A percentile compares a stretch with the other conserved stretches of the same genome.
Conservation (phyloP, 139 green algal genomes). For the Mesostigma viride region DNA sequence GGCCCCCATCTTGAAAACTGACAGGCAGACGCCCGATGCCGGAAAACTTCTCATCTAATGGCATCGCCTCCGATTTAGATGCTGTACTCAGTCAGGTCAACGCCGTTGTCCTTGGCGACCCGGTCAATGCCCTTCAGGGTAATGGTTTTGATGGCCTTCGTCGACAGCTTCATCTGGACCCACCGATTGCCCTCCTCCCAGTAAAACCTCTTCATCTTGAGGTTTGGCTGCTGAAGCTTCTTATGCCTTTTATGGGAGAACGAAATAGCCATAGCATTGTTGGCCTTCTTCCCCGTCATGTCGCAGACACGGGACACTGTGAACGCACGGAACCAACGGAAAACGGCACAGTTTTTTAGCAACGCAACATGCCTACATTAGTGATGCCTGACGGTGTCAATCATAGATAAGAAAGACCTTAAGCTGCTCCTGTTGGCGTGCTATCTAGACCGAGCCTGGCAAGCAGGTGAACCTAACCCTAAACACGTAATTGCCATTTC, state of each 20-base stretch:
- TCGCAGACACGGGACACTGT: conserved; percentile 51
- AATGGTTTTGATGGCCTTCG: conserved; percentile 40
- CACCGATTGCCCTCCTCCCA: conserved; percentile 79
- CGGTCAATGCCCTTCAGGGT: conserved; percentile 80
- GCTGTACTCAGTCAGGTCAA: conserved; percentile 40
- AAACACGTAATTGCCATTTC: too few relatives aligned
- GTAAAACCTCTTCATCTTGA: conserved; percentile 73
- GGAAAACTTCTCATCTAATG: too few relatives aligned
- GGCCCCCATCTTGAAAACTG: too few relatives aligned
- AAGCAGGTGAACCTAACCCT: too few relatives aligned
- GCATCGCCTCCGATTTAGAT: too few relatives aligned
- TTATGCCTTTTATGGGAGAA: conserved; percentile 96
- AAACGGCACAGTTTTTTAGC: too few relatives aligned
- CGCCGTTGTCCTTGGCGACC: conserved; percentile 74
- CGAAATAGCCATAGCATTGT: conserved; percentile 90
- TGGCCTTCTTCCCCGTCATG: conserved; percentile 82
- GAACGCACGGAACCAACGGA: background rate
- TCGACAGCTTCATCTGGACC: conserved; percentile 59
- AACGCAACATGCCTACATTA: too few relatives aligned
- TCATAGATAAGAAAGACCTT: too few relatives aligned
- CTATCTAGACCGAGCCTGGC: too few relatives aligned
- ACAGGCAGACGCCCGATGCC: too few relatives aligned
- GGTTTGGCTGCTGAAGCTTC: conserved; percentile 88
- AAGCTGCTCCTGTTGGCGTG: too few relatives aligned
- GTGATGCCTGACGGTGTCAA: too few relatives aligned